Evolutionary conservation across 2,329 filamentous ascomycete genomes (phyloP), one percentile per base, ranked within the genome.

Genomic region (Plectosphaerella plurivora): DNA sequence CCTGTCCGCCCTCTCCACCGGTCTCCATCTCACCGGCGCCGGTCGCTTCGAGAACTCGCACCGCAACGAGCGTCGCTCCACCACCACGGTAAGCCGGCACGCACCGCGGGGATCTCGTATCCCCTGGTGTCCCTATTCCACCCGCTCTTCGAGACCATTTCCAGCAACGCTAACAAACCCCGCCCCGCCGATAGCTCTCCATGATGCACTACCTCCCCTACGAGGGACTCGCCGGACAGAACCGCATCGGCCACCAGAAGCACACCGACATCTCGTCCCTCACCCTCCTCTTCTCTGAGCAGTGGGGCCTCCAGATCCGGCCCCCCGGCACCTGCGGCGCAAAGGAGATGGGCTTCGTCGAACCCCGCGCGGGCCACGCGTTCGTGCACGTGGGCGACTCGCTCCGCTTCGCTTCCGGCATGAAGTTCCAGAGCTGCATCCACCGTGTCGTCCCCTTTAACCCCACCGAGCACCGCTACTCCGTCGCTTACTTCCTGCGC

Each of bases 301-400:
- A 81, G 65, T 79, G 76, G 75, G 80, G 80, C 7, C 73, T 83
- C 28, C 80, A 84, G 64, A 72, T 82, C 55, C 74, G 75, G 3
- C 75, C 77, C 0, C 78, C 78, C 3, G 64, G 64, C 11, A 54
- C 59, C 33, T 61, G 59, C 55, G 74, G 73, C 16, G 64, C 68
- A 9, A 66, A 69, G 33, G 70, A 74, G 60, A 81, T 79, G 71
- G 73, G 73, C 45, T 82, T 79, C 65, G 76, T 83, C 10, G 73
- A 68, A 53, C 79, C 81, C 49, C 73, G 72, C 59, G 61, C 65
- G 0, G 78, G 78, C 52, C 73, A 69, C 57, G 81, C 79, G 33
- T 73, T 84, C 60, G 70, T 83, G 58, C 77, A 84, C 64, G 76
- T 84, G 15, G 81, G 81, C 53, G 81, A 84, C 69, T 79, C 77